Base-by-base conservation (phyloP, 768 basidiomycete genomes). In the Gymnopilus dilepis region DNA sequence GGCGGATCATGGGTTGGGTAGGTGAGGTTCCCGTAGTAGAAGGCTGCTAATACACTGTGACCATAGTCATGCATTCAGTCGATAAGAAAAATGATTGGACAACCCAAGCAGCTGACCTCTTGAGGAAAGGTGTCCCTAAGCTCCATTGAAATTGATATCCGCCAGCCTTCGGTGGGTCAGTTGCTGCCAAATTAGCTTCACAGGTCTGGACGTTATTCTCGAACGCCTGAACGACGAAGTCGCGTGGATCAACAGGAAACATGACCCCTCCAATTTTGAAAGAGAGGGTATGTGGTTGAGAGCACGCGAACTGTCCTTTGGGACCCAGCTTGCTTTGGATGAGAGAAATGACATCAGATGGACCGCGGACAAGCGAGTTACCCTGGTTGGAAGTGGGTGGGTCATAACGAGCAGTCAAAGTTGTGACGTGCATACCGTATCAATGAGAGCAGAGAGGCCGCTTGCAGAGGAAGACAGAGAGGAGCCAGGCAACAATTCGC, bases 71-170 rank as follows among this genome's bases (percentile, higher is more conserved):
- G 33, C 41, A 17, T 66, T 22, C 26, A 24, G 11, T 3, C n/a
- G 58, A 42, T 41, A 42, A 56, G 52, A 31, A n/a, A 37, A 47
- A 43, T n/a, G 41, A 45, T 43, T 19, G 30, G 22, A 24, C 22
- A 28, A 22, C 75, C 34, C 11, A 37, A 15, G 34, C 8, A 37
- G 9, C 84, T 45, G 62, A 91, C 90, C 88, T 82, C 70, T 91
- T 91, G 60, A 93, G 67, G 66, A 92, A 92, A 1, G 91, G 91
- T 64, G 82, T 84, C 2, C 91, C 91, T 30, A 93, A 74, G 73
- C 85, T 91, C 91, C 91, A 93, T 66, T 85, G 87, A 66, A 89
- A 91, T 48, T 88, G 70, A 65, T 87, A 91, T 3, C 84, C 84
- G 5, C 84, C 84, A 11, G 69, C 73, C 9, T 66, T 68, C 0